Conservation (phyloP, 2,329 filamentous ascomycete species). For the Amylocarpus encephaloides region DNA sequence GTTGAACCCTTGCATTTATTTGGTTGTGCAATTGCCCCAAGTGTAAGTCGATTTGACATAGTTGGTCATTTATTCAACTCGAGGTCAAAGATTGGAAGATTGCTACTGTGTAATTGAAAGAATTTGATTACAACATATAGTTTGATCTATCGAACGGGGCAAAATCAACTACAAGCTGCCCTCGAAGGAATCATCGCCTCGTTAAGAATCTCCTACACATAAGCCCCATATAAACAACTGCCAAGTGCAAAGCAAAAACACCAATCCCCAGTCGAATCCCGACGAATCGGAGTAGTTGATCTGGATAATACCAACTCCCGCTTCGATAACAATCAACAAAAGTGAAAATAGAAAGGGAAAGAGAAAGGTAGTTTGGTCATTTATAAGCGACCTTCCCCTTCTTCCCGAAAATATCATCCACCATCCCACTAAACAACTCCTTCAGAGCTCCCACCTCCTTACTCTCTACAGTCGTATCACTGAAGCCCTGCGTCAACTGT, state of each 20-base stretch:
- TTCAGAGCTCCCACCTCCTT: conserved; percentile 42
- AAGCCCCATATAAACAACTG: too few species aligned
- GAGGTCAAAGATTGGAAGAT: too few species aligned
- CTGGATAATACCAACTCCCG: neutral
- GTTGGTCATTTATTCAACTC: too few species aligned
- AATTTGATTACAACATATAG: too few species aligned
- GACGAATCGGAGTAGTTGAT: neutral
- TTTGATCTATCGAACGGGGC: too few species aligned
- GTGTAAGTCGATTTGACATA: too few species aligned
- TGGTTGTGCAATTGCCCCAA: too few species aligned
- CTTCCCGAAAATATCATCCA: conserved; percentile 42
- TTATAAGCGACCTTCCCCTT: conserved; percentile 6
- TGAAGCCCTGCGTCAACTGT: conserved; percentile 38
- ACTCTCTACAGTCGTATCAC: conserved; percentile 30
- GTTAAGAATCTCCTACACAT: too few species aligned
- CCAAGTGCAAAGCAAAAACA: neutral
- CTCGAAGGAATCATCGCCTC: too few species aligned
- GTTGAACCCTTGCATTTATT: too few species aligned
- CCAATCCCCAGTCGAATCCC: neutral
- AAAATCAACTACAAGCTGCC: too few species aligned
- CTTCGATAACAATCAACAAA: neutral
- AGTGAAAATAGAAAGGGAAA: neutral
- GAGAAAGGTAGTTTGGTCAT: neutral
- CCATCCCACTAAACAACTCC: conserved; percentile 50
- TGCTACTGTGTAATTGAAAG: too few species aligned